Base-by-base conservation (phyloP, 2,329 filamentous ascomycete genomes). In the Colletotrichum sidae region DNA sequence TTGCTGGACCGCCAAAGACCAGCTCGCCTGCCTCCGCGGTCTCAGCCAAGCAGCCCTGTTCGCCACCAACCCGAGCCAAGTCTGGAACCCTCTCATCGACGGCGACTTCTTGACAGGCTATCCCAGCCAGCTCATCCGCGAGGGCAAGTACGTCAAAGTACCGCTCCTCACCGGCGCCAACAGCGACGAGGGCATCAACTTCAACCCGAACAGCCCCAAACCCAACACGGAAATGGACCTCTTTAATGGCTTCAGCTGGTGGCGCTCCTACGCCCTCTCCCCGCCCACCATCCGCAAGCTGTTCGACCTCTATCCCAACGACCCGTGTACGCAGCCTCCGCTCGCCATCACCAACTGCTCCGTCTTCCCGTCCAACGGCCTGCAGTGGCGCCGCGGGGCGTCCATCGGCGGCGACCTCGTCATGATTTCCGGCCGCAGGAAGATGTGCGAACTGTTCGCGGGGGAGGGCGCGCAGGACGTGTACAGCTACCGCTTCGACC, bases 401-500 rank as follows among this genome's bases (percentile, higher is more conserved):
- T 77, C 80, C 0, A 82, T 84, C n/a, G 80, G 79, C 1, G 78
- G 78, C 1, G 83, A 85, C 56, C 70, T 84, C 6, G 79, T 83
- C 38, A 84, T 85, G 78, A 79, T 83, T 55, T 79, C 80, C 2
- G 79, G 80, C 11, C 75, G 82, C 1, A 77, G 83, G 35, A 80
- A 79, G 58, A 78, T 82, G 72, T 79, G 78, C 12, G 78, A 83
- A 67, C 70, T 80, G 2, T 83, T 77, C 61, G 70, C 80, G 1
- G 65, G 68, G 5, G n/a, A 44, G 8, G 66, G 37, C 10, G 73
- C 70, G 1, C 73, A 74, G 15, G 63, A 74, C 4, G 80, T 83
- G 0, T 85, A 79, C 67, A 82, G 79, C 64, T 85, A 84, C 72
- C 80, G 82, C 2, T 84, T 85, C 60, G 82, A 84, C 68, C 81